phyloP scores from a whole-genome alignment of 2,329 filamentous ascomycete genomes.

The Apiospora rasikravindrae region DNA sequence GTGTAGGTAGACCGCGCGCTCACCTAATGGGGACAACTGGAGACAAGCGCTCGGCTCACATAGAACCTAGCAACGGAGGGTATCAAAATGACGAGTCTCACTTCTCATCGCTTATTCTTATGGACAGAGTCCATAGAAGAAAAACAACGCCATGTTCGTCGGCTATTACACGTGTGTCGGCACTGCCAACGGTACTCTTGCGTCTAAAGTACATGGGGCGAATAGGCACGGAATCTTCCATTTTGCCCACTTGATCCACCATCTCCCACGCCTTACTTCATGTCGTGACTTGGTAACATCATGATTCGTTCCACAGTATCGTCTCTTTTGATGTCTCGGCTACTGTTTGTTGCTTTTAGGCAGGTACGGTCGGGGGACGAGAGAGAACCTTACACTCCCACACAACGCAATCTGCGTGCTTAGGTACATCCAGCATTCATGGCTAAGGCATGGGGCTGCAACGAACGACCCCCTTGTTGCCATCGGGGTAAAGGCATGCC shows the following conservation, averaged over 20 bases:
- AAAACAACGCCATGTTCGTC: neutral
- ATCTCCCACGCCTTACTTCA: conserved; percentile 5
- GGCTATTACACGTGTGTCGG: neutral
- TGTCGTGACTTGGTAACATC: neutral
- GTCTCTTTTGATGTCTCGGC: neutral
- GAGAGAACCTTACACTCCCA: neutral
- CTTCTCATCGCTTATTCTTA: neutral
- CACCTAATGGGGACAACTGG: neutral
- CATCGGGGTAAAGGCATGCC: neutral
- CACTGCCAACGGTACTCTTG: neutral
- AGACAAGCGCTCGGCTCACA: neutral
- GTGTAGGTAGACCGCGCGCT: neutral
- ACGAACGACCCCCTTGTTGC: neutral
- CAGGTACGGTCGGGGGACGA: neutral
- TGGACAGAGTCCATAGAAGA: neutral
- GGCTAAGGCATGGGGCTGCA: neutral
- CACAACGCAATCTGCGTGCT: neutral
- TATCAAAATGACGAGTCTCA: neutral
- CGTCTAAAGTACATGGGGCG: neutral
- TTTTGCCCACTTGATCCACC: neutral
- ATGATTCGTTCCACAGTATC: neutral
- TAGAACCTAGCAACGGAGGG: neutral
- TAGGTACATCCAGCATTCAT: neutral
- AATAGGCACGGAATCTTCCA: neutral
- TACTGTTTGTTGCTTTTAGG: conserved; percentile 7